phyloP scores from a whole-genome alignment of 805 yeast genomes.

The Wickerhamiella sorbophila region DNA sequence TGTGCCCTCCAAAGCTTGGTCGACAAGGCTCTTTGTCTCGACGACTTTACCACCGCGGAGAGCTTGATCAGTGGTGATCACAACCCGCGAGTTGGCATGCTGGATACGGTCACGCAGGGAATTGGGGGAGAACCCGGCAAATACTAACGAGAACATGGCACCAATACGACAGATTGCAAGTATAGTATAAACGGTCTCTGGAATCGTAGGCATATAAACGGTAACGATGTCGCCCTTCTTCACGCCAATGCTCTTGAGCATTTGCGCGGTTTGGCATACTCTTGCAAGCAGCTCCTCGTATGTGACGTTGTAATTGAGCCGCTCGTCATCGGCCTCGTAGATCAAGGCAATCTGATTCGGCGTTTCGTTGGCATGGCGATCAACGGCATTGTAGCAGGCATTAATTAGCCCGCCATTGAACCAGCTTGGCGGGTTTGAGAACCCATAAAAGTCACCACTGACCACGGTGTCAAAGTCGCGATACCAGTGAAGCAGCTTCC shows the following conservation, averaged over 20 bases:
- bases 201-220: conserved; percentile 74
- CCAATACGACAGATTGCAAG: conserved; percentile 70
- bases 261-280: conserved; percentile 59
- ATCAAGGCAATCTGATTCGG: conserved; percentile 63
- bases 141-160: conserved; percentile 72
- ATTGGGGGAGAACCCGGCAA: conserved; percentile 71
- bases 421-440: conserved; percentile 42
- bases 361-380: conserved; percentile 57
- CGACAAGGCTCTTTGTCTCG: conserved; percentile 69
- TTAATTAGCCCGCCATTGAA: conserved; percentile 66
- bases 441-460: conserved; percentile 8
- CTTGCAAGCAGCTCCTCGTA: conserved; percentile 58
- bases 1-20: conserved; percentile 56
- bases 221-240: conserved; percentile 81
- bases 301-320: conserved; percentile 45
- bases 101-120: conserved; percentile 57
- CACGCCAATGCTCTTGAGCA: conserved; percentile 50
- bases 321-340: conserved; percentile 71
- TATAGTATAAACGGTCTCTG: conserved; percentile 61
- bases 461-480: conserved; percentile 32
- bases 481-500: conserved; percentile 37
- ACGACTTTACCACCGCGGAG: conserved; percentile 72
- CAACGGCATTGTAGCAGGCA: conserved; percentile 71
- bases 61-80: conserved; percentile 71
- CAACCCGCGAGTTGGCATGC: conserved; percentile 57